Conservation (phyloP, 1,139 yeast species). For the Candida sojae region DNA sequence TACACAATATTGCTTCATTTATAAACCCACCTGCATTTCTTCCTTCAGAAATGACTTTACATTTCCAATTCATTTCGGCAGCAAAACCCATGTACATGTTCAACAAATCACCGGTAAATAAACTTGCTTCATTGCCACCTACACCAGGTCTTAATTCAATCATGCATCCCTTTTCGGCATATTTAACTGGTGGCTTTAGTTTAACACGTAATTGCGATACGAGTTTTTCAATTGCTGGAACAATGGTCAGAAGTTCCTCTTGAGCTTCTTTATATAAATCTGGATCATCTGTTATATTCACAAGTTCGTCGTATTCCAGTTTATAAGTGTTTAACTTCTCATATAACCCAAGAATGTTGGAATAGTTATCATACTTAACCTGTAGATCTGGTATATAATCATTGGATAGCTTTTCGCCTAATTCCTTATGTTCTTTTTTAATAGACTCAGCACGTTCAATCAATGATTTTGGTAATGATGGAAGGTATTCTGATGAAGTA, state of each 20-base stretch:
- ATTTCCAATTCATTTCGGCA: slow-evolving; percentile 64
- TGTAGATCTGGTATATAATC: slow-evolving; percentile 14
- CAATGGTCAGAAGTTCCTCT: slow-evolving; percentile 30
- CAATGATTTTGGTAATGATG: slow-evolving; percentile 59
- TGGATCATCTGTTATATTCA: slow-evolving; percentile 38
- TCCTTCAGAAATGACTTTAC: slow-evolving; percentile 59
- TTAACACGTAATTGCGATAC: slow-evolving; percentile 52
- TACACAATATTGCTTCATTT: slow-evolving; percentile 73
- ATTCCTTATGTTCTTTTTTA: slow-evolving; percentile 45
- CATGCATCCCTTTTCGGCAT: slow-evolving; percentile 75
- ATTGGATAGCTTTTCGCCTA: slow-evolving; percentile 39
- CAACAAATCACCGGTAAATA: slow-evolving; percentile 78
- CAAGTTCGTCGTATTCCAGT: slow-evolving; percentile 33
- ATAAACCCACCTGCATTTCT: slow-evolving; percentile 62
- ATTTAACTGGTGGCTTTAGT: slow-evolving; percentile 75
- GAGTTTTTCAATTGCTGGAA: slow-evolving; percentile 37
- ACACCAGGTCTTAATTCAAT: slow-evolving; percentile 93
- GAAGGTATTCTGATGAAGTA: slow-evolving; percentile 8
- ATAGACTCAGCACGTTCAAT: slow-evolving; percentile 60
- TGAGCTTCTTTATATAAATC: slow-evolving; percentile 19
- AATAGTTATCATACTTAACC: slow-evolving; percentile 12
- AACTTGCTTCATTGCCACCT: slow-evolving; percentile 92
- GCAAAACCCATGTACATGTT: slow-evolving; percentile 82
- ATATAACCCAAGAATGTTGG: slow-evolving; percentile 50
- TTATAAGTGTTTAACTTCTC: slow-evolving; percentile 36